These are phyloP conservation scores for Solanum boliviense DNA, from an alignment of 257 asterid genomes.

Conservation along the genomic window DNA sequence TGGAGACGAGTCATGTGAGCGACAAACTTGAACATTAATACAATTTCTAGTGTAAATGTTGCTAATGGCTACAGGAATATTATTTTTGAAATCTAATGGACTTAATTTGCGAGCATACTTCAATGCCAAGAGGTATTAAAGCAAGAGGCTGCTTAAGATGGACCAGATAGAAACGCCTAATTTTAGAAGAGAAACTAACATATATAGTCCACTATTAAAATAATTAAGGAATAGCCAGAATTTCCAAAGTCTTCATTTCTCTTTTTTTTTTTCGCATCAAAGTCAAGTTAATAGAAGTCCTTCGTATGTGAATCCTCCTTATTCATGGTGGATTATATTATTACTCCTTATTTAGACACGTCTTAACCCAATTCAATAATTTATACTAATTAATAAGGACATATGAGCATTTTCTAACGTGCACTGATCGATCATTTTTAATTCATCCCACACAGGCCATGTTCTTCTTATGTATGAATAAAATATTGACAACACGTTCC, in stretches of 20 bases:
- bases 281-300: neutral
- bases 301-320: neutral
- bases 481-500: neutral
- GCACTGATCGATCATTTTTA: neutral
- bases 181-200: neutral
- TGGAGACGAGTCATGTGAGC: neutral
- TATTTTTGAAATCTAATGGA: neutral
- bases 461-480: neutral
- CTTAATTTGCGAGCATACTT: too few relatives aligned
- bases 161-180: neutral
- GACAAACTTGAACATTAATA: neutral
- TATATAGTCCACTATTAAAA: neutral
- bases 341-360: neutral
- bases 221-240: neutral
- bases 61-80: neutral
- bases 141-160: neutral
- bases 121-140: neutral
- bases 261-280: too few relatives aligned
- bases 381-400: neutral
- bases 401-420: neutral
- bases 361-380: neutral
- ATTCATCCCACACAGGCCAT: neutral
- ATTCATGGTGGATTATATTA: neutral
- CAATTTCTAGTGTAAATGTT: neutral
- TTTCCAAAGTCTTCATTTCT: too few relatives aligned